A percentile compares a stretch with the other conserved stretches of the same genome.
These are phyloP conservation scores for Aspergillus ochraceoroseus DNA, from an alignment of 2,329 filamentous ascomycete genomes.

Conservation along the genomic window DNA sequence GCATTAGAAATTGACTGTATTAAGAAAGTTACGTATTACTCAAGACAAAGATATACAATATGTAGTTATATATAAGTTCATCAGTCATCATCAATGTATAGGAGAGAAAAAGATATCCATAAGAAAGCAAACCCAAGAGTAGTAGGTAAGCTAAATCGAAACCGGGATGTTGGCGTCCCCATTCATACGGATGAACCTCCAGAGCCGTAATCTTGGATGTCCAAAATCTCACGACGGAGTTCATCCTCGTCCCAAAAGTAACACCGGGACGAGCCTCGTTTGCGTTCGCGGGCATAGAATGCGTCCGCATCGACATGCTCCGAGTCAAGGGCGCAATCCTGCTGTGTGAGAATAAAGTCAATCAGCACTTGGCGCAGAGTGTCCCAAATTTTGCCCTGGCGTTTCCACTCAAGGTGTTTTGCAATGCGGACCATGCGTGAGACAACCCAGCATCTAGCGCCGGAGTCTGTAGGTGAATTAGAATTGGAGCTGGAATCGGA, in stretches of 20 bases:
- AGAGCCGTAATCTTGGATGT: constrained; percentile 4
- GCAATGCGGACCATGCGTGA: constrained; percentile 32
- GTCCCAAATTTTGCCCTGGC: constrained; percentile 28
- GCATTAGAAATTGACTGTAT: too few relatives aligned
- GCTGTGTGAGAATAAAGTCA: constrained; percentile 27
- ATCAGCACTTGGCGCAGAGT: constrained; percentile 25
- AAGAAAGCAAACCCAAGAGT: too few relatives aligned
- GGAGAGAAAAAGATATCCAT: too few relatives aligned
- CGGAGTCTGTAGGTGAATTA: too few relatives aligned
- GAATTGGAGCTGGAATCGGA: too few relatives aligned
- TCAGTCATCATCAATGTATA: too few relatives aligned
- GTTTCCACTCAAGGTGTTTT: constrained; percentile 32
- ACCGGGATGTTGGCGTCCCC: constrained; percentile 16
- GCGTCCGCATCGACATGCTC: constrained; percentile 21
- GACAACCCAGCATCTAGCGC: constrained; percentile 32
- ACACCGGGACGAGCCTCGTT: constrained; percentile 7
- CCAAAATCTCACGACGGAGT: constrained; percentile 27
- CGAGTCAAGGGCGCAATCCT: constrained; percentile 29
- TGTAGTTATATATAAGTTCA: too few relatives aligned
- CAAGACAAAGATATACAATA: too few relatives aligned
- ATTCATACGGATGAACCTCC: not conserved
- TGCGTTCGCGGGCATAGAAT: constrained; percentile 23
- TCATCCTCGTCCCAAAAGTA: constrained; percentile 29
- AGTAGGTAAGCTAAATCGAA: constrained; percentile 15
- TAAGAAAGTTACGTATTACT: too few relatives aligned